phyloP scores from a whole-genome alignment of 78 protist species.

The Thecamonas trahens region DNA sequence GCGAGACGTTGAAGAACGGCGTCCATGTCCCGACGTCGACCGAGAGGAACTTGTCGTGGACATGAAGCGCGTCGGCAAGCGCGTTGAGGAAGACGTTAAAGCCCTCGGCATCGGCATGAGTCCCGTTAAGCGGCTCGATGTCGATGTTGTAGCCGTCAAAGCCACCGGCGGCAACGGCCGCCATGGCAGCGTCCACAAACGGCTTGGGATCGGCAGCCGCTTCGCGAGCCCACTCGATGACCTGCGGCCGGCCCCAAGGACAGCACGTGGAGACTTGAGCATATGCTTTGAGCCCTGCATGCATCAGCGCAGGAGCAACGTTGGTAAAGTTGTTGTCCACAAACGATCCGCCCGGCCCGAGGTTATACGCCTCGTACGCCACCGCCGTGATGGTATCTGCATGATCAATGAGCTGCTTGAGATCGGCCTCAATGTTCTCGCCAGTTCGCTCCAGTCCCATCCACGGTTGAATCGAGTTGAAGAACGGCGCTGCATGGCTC shows the following conservation, averaged over 20 bases:
- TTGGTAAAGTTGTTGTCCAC: constrained; percentile 38
- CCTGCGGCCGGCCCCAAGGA: constrained; percentile 45
- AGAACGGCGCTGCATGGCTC: too few relatives aligned
- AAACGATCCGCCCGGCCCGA: constrained; percentile 39
- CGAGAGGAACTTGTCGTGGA: constrained; percentile 11
- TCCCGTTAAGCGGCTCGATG: constrained; percentile 39
- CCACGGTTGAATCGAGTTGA: too few relatives aligned
- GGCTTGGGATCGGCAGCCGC: constrained; percentile 44
- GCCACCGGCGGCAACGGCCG: constrained; percentile 24
- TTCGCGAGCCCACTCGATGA: constrained; percentile 33
- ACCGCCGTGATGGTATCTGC: constrained; percentile 1
- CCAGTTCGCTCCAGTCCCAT: constrained; percentile 53
- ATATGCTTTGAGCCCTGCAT: neutral
- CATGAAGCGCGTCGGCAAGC: constrained; percentile 37
- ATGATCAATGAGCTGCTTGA: constrained; percentile 27
- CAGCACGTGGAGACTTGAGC: constrained; percentile 33
- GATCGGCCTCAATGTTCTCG: constrained; percentile 28
- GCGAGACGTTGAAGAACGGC: constrained; percentile 30
- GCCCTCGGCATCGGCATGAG: constrained; percentile 18
- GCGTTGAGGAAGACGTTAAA: constrained; percentile 31
- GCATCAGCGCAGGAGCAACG: constrained; percentile 30
- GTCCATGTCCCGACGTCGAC: constrained; percentile 40
- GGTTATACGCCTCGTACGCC: constrained; percentile 40
- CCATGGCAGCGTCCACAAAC: constrained; percentile 31
- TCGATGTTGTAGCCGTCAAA: constrained; percentile 49